Percentiles rank a stretch among this genome's conserved stretches.
phyloP scores from a whole-genome alignment of 2,329 filamentous ascomycete genomes.

The Trichoderma semiorbis region DNA sequence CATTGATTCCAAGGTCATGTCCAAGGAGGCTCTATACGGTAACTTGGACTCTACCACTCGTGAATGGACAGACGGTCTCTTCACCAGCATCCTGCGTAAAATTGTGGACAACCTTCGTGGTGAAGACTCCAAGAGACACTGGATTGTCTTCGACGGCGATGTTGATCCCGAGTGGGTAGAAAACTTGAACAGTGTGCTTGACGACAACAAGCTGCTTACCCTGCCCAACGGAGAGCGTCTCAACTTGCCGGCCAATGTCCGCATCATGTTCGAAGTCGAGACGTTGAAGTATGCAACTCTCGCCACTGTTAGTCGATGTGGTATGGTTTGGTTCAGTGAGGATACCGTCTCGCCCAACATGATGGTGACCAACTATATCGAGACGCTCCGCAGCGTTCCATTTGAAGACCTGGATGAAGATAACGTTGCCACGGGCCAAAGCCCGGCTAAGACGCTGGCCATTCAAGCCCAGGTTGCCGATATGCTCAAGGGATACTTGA shows the following conservation, averaged over 20 bases:
- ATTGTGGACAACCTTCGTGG: constrained; percentile 98
- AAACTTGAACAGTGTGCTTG: constrained; percentile 98
- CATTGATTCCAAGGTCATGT: constrained; percentile 99
- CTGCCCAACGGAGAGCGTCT: constrained; percentile 97
- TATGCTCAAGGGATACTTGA: constrained; percentile 71
- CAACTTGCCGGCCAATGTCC: constrained; percentile 88
- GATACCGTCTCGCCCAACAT: constrained; percentile 91
- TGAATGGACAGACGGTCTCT: constrained; percentile 98
- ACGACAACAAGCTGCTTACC: constrained; percentile 97
- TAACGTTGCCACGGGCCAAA: constrained; percentile 69
- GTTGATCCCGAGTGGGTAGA: constrained; percentile 99
- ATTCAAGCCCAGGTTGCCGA: constrained; percentile 78
- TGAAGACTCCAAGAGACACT: constrained; percentile 94
- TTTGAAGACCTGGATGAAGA: constrained; percentile 98
- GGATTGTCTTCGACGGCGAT: constrained; percentile 99
- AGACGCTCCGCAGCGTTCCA: constrained; percentile 73
- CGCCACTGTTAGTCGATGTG: constrained; percentile 97
- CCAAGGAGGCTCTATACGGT: constrained; percentile 95
- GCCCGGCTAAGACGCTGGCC: constrained; percentile 72
- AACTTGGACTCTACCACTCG: constrained; percentile 93
- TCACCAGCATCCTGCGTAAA: constrained; percentile 95
- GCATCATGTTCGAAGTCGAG: constrained; percentile 99
- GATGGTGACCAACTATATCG: constrained; percentile 89
- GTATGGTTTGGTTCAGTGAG: constrained; percentile 99
- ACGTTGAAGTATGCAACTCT: constrained; percentile 95